These are phyloP conservation scores for Camellia sinensis DNA, from an alignment of 148 eudicot species.

Conservation along the genomic window DNA sequence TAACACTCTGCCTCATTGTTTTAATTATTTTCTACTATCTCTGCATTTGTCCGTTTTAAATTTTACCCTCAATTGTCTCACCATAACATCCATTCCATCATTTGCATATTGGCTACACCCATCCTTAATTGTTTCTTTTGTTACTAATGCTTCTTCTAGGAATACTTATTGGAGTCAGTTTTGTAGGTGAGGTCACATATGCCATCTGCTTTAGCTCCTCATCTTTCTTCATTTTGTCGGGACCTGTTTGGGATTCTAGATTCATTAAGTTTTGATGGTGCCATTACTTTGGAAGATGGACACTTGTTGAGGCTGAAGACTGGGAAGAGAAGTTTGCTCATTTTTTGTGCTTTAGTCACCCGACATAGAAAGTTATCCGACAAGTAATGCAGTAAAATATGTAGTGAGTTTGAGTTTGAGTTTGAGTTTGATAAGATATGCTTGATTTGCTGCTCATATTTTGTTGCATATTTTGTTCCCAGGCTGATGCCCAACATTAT, in stretches of 20 bases:
- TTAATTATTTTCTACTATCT: too few relatives aligned
- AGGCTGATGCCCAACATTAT: conserved; percentile 73
- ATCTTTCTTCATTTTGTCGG: conserved; percentile 48
- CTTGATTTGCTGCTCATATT: conserved; percentile 1
- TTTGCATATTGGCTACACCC: not conserved
- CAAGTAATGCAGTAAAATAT: conserved; percentile 43
- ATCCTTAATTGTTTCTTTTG: conserved; percentile 3
- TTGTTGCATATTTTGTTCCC: conserved; percentile 25
- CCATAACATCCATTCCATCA: too few relatives aligned
- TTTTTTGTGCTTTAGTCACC: conserved; percentile 61
- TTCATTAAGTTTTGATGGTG: conserved; percentile 47
- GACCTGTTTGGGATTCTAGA: conserved; percentile 49
- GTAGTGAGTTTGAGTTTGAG: not conserved
- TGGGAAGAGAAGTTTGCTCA: conserved; percentile 69
- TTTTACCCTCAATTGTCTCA: not conserved
- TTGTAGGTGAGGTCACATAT: conserved; percentile 74
- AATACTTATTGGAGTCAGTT: conserved; percentile 19
- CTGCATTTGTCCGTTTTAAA: not conserved
- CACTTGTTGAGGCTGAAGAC: conserved; percentile 54
- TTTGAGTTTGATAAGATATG: not conserved
- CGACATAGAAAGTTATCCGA: conserved; percentile 74
- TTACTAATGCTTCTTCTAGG: not conserved
- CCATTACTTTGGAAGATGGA: conserved; percentile 35
- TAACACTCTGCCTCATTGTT: too few relatives aligned
- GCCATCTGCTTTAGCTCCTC: conserved; percentile 63